A percentile compares a stretch with the other conserved stretches of the same genome.
phyloP scores from a whole-genome alignment of 257 asterid species.

The Anisodus tanguticus region DNA sequence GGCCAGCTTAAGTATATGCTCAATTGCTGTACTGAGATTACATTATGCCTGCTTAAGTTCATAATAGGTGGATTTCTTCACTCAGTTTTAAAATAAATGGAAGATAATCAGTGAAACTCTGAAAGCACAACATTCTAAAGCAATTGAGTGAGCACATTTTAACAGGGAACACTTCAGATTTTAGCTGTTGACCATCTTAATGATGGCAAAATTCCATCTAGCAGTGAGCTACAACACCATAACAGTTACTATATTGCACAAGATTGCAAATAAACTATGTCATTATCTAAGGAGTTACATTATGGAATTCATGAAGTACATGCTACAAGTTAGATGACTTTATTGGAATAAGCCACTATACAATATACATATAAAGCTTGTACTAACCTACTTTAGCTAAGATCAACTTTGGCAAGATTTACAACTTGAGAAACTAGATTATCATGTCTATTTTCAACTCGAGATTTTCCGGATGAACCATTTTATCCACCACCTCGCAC shows the following conservation, averaged over 20 bases:
- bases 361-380: not conserved
- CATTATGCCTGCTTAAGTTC: not conserved
- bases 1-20: not conserved
- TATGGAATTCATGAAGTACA: not conserved
- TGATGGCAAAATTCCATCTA: not conserved
- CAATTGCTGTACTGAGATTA: no score
- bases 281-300: not conserved
- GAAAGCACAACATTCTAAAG: not conserved
- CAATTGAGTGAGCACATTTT: not conserved
- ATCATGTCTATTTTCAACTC: constrained; percentile 13
- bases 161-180: not conserved
- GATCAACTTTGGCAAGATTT: not conserved
- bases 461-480: constrained; percentile 30
- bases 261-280: not conserved
- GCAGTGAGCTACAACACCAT: not conserved
- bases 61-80: not conserved
- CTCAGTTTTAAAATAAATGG: not conserved
- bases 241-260: not conserved
- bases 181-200: not conserved
- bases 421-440: constrained; percentile 18
- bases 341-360: no score
- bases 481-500: constrained; percentile 41
- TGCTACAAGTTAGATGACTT: not conserved
- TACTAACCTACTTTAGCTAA: not conserved
- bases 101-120: not conserved